Base-by-base conservation (phyloP, 164 flowering plant genomes). In the grape (Vitis vinifera) region DNA sequence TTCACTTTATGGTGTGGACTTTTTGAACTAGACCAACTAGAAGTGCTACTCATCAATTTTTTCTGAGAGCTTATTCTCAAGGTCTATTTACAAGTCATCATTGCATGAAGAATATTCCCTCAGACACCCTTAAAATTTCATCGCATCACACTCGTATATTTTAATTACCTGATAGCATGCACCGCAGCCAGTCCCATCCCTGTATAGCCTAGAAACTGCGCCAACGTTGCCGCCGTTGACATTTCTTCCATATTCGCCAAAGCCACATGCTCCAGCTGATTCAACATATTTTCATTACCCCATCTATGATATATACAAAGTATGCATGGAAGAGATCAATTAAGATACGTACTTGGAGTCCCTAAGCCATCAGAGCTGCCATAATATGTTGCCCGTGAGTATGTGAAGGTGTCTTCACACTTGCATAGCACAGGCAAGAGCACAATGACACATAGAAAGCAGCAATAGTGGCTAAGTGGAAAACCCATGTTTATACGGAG, bases 221-320 rank as follows among this genome's bases (percentile, higher is more conserved):
- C 83, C 80, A 14, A 91, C 97, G 19, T 81, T 68, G 44, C 94
- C 97, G 62, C 81, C 81, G 55, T 92, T 79, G n/a, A 91, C 74
- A 10, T 72, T 86, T 70, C 84, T 84, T 68, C 99, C 99, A 73
- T 80, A 92, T 57, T 88, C 95, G 4, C 90, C 93, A 70, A 49
- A 92, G 15, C 99, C 97, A 78, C 99, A 94, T 57, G 97, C 95
- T 71, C 97, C 99, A 56, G 57, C 99, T 94, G 79, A 52, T 56
- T 55, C 44, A 31, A 31, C 44, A 6, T 31, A 31, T 31, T 0
- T 0, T 31, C 44, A 31, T 31, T 31, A 31, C 6, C 44, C 5
- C 44, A 31, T 31, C 7, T 31, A 31, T 4, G 44, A 31, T 4
- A 31, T 0, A 4, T 31, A 31, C 44, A 31, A 31, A 31, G 7